Conservation (phyloP, 129 eudicot species). For the Helianthus annuus region DNA sequence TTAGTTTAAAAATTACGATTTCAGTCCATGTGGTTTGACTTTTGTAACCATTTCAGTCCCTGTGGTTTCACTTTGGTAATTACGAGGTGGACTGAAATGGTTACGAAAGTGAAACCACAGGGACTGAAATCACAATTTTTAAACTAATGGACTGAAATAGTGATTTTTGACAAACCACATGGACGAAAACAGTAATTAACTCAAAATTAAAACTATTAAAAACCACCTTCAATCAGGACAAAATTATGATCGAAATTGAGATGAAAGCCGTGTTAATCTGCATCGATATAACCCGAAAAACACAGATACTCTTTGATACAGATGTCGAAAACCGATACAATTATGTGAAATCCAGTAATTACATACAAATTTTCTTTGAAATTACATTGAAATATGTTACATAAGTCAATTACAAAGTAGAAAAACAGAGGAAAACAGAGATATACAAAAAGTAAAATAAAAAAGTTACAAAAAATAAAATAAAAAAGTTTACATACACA, state of each 20-base stretch:
- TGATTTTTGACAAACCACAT: too few relatives aligned
- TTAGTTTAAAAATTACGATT: too few relatives aligned
- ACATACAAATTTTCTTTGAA: background rate
- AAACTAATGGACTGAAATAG: too few relatives aligned
- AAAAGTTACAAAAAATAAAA: background rate
- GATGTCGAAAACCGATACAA: background rate
- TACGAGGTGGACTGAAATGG: too few relatives aligned
- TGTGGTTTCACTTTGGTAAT: too few relatives aligned
- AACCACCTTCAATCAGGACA: conserved; percentile 12
- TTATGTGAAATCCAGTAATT: background rate
- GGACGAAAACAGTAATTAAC: too few relatives aligned
- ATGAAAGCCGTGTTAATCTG: background rate
- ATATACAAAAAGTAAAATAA: conserved; percentile 6
- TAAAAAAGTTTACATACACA: background rate
- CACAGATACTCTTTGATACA: background rate
- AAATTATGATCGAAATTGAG: background rate
- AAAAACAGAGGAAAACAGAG: background rate
- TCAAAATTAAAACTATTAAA: too few relatives aligned
- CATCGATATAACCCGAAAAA: conserved; percentile 7
- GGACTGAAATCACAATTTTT: too few relatives aligned
- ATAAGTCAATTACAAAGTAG: background rate
- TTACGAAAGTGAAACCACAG: too few relatives aligned
- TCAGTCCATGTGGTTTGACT: too few relatives aligned
- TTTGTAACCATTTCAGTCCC: too few relatives aligned
- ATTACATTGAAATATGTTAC: conserved; percentile 7